A percentile compares a stretch with the other conserved stretches of the same genome.
These are phyloP conservation scores for Papiliotrema nemorosa DNA, from an alignment of 1,284 basidiomycete genomes.

Conservation along the genomic window DNA sequence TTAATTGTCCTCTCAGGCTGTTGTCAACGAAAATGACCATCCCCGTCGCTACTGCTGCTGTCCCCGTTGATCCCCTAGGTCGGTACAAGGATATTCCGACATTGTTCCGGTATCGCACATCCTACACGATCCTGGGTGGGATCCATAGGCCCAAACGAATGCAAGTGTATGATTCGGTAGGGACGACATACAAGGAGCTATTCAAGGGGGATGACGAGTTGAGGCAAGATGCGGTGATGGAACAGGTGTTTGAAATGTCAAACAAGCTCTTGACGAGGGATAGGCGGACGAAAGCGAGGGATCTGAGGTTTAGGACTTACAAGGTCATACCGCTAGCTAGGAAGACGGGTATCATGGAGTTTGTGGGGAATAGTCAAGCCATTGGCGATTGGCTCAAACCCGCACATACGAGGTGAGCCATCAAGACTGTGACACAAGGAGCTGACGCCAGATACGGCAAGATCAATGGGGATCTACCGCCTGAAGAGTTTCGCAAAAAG, in stretches of 20 bases:
- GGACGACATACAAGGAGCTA: conserved; percentile 73
- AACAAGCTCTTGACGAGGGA: conserved; percentile 74
- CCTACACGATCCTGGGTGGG: conserved; percentile 71
- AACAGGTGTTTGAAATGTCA: conserved; percentile 90
- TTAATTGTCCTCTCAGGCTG: conserved; percentile 4
- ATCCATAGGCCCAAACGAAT: conserved; percentile 79
- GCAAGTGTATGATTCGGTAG: conserved; percentile 66
- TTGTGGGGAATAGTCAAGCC: conserved; percentile 75
- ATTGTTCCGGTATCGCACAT: conserved; percentile 61
- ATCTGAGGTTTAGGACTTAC: conserved; percentile 76
- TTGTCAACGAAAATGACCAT: conserved; percentile 54
- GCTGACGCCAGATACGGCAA: conserved; percentile 7
- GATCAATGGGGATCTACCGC: conserved; percentile 4
- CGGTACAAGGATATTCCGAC: conserved; percentile 66
- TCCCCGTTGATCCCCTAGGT: conserved; percentile 67
- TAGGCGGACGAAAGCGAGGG: conserved; percentile 67
- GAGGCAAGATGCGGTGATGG: conserved; percentile 97
- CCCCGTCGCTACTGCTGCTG: conserved; percentile 73
- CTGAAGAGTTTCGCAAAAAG: neutral
- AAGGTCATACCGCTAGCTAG: conserved; percentile 80
- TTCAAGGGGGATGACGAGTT: conserved; percentile 93
- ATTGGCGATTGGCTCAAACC: conserved; percentile 61
- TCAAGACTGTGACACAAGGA: neutral
- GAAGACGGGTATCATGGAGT: conserved; percentile 84
- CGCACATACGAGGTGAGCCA: conserved; percentile 61